Conservation (phyloP, 2,329 filamentous ascomycete genomes). For the Neonectria faginata region DNA sequence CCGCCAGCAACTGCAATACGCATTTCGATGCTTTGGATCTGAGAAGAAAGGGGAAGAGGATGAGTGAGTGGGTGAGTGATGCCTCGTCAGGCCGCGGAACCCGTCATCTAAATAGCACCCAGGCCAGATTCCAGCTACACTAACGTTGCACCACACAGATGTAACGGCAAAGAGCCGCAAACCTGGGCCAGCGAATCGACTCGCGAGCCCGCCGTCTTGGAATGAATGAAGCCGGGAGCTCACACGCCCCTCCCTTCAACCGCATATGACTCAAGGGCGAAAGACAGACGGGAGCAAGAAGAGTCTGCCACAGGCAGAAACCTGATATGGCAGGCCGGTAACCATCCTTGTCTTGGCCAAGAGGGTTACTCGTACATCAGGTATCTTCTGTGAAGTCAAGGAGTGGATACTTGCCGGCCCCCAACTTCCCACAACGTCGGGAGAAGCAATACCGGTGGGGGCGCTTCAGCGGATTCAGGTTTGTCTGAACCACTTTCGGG, state of each 20-base stretch:
- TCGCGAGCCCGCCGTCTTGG: conserved; percentile 14
- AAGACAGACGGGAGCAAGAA: conserved; percentile 26
- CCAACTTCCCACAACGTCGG: conserved; percentile 27
- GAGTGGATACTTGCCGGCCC: conserved; percentile 35
- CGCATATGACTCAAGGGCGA: conserved; percentile 32
- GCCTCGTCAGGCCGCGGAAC: conserved; percentile 28
- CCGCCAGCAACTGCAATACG: conserved; percentile 62
- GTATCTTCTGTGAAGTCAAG: conserved; percentile 33
- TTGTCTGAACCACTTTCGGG: conserved; percentile 1
- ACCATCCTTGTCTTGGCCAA: conserved; percentile 25
- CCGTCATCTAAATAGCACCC: conserved; percentile 39
- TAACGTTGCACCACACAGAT: conserved; percentile 21
- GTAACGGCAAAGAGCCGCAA: conserved; percentile 38
- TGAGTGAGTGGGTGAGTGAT: conserved; percentile 30
- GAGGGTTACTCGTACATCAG: conserved; percentile 30
- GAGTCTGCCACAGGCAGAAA: conserved; percentile 43
- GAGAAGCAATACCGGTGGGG: conserved; percentile 15
- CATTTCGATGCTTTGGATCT: conserved; percentile 53
- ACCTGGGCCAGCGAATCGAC: conserved; percentile 27
- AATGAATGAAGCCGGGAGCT: conserved; percentile 16
- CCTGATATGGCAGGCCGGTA: conserved; percentile 28
- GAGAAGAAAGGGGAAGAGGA: conserved; percentile 2
- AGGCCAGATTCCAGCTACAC: conserved; percentile 1
- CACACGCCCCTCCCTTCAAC: conserved; percentile 24
- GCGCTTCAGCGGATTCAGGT: conserved; percentile 21